Evolutionary conservation across 805 yeast species (phyloP), one percentile per base, ranked within the genome.

Genomic region (Sugiyamaella chiloensis): DNA sequence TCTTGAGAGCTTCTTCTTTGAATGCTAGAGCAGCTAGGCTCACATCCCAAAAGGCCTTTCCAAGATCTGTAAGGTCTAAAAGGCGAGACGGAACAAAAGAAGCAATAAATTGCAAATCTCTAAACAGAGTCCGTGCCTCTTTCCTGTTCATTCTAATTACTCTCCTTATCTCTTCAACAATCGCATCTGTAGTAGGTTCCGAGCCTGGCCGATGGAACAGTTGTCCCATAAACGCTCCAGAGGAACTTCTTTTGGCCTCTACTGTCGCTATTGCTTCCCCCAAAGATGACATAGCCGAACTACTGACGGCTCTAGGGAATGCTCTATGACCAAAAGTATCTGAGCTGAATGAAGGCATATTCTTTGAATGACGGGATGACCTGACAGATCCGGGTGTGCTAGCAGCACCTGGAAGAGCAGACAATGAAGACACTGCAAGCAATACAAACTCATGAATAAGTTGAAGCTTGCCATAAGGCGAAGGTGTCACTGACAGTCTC

Each of bases 31-130:
- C 68, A 2, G 68, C 69, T 29, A 62, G 58, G 27, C 62, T 57
- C 14, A 66, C 68, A 40, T 66, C 69, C 60, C 66, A 62, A 40
- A 66, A 66, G n/a, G 66, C 65, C 42, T 59, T 60, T 27, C 65
- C 65, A 5, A 50, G 50, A 36, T 59, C 63, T 2, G 60, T 59
- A 48, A 56, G 24, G 24, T 63, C 67, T 24, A 64, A 54, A 6
- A 57, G 51, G 12, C 45, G 45, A 1, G 63, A 52, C 4, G 66
- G 63, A 2, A 63, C 65, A 44, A 65, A 58, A 5, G 66, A 57
- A 1, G 68, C 59, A 29, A 66, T 58, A 17, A 61, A 51, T 45
- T 66, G 70, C 26, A 66, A 48, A 43, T 66, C 71, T 12, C 67
- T 48, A 41, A 59, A 66, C 21, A 66, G 48, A 0, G 69, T 60